These are phyloP conservation scores for Ogataea parapolymorpha DNA, from an alignment of 805 yeast genomes.

Conservation along the genomic window DNA sequence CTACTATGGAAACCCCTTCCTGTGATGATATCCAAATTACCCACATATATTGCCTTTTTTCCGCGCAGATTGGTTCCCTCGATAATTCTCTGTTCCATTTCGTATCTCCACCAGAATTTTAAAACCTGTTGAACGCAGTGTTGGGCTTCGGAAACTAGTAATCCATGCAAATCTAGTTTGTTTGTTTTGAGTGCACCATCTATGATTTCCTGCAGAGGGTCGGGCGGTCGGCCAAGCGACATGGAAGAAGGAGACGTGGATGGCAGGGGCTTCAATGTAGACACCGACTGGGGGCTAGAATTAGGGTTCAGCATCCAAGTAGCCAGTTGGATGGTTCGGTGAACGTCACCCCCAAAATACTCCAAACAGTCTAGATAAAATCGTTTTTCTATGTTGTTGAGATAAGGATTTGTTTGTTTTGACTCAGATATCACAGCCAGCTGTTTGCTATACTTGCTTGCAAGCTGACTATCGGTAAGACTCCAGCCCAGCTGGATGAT, in stretches of 20 bases:
- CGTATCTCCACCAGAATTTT: slow-evolving; percentile 62
- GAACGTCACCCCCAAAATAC: slow-evolving; percentile 4
- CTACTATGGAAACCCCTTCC: slow-evolving; percentile 71
- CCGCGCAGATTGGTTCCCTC: slow-evolving; percentile 36
- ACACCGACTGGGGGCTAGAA: neutral
- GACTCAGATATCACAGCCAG: neutral
- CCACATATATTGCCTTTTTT: slow-evolving; percentile 38
- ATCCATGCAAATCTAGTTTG: slow-evolving; percentile 56
- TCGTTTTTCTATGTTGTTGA: neutral
- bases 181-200: slow-evolving; percentile 8
- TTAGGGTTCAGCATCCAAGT: neutral
- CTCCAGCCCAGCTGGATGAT: slow-evolving; percentile 3
- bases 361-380: slow-evolving; percentile 4
- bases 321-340: neutral
- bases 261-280: too few species aligned
- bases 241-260: neutral
- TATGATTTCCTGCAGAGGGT: neutral
- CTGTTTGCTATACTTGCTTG: neutral
- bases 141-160: slow-evolving; percentile 46
- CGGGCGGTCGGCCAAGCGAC: neutral
- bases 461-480: neutral
- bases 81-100: slow-evolving; percentile 41
- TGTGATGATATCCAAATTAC: slow-evolving; percentile 49
- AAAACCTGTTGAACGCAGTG: slow-evolving; percentile 36
- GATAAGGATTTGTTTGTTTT: slow-evolving; percentile 1